Conservation (phyloP, 345 rosid species). For the Rhizophora apiculata region DNA sequence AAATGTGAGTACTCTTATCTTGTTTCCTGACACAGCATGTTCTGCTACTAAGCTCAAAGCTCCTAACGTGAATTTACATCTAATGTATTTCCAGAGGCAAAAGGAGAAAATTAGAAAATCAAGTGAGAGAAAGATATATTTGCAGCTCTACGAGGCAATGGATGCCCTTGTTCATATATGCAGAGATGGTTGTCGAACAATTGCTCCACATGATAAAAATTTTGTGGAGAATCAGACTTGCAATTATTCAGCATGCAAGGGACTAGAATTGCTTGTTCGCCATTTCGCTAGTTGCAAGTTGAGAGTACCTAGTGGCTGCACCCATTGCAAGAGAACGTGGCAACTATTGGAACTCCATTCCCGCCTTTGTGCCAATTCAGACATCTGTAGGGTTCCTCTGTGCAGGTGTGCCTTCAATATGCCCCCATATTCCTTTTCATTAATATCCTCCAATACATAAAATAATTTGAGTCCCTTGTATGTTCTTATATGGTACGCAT, state of each 20-base stretch:
- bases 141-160: slow-evolving; percentile 81
- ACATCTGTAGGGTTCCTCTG: slow-evolving; percentile 71
- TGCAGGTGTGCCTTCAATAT: slow-evolving; percentile 47
- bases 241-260: slow-evolving; percentile 66
- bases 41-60: background rate
- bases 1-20: slow-evolving; percentile 31
- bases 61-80: background rate
- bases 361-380: slow-evolving; percentile 64
- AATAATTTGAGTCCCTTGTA: too few relatives aligned
- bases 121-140: slow-evolving; percentile 59
- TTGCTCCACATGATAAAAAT: slow-evolving; percentile 80
- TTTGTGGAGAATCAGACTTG: slow-evolving; percentile 55
- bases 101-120: slow-evolving; percentile 50
- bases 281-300: slow-evolving; percentile 78
- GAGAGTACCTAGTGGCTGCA: slow-evolving; percentile 77
- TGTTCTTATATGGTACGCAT: too few relatives aligned
- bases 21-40: background rate
- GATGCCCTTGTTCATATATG: slow-evolving; percentile 93
- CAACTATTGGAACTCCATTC: slow-evolving; percentile 81
- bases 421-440: too few relatives aligned
- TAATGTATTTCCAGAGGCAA: slow-evolving; percentile 33
- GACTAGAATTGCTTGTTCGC: slow-evolving; percentile 68
- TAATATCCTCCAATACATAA: too few relatives aligned
- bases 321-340: slow-evolving; percentile 96
- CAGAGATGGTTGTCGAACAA: slow-evolving; percentile 82